Evolutionary conservation across 2,329 filamentous ascomycete species (phyloP), one percentile per base, ranked within the genome.

Genomic region (Trichoderma asperellum): DNA sequence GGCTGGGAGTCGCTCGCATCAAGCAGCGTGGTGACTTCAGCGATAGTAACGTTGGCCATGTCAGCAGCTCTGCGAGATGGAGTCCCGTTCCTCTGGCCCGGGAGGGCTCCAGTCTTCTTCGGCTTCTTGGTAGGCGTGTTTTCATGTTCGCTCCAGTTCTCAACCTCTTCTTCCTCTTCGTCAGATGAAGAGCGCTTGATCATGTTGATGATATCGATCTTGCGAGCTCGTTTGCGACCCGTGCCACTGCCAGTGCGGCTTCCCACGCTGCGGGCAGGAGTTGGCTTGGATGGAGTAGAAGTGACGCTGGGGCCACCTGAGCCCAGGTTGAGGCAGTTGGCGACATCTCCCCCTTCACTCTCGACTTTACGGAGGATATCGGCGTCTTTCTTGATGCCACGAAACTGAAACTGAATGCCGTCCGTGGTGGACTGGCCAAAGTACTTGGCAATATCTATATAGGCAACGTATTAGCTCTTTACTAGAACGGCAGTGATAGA

Each of bases 401-500:
- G 83, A 74, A 90, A 88, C 73, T 89, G 87, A 75, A 87, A 90
- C 72, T 85, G 83, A n/a, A 89, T 83, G 10, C 88, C 88, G 24
- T 83, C 83, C 0, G 81, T 75, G 0, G 87, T 90, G 4, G 85
- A 87, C 68, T 87, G 86, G 32, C 87, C 87, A 72, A 87, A 89
- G 77, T 86, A 85, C 70, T 84, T 86, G 70, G 85, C 83, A 62
- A 89, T 88, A 55, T 88, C 87, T 89, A 61, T 55, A 47, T 52
- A 72, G 60, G 12, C n/a, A 21, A n/a, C 52, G 8, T 57, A 65
- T 65, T 34, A 43, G 24, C 29, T 34, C 34, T 69, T 6, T 14
- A 32, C 5, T 58, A 12, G n/a, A 32, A 53, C 18, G 18, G n/a
- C 18, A 47, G 16, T 5, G 16, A 47, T 2, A 27, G 10, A 16